Evolutionary conservation across 208 protist genomes (phyloP).

Genomic region (Trypanosoma vivax): DNA sequence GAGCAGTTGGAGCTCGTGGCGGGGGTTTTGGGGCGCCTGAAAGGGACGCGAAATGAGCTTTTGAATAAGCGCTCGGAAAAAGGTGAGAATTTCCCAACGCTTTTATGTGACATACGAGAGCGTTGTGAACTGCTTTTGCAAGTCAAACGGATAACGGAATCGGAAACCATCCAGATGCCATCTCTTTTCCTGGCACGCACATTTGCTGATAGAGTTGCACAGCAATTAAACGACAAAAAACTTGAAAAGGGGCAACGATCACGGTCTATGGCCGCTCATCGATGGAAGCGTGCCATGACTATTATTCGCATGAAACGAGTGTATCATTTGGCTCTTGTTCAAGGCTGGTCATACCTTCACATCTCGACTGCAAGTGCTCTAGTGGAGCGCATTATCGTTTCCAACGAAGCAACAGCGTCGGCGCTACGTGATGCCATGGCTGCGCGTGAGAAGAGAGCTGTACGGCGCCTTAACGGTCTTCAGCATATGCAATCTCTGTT

Average conservation of each 20-base stretch:
- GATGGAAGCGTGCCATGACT: constrained; percentile 10
- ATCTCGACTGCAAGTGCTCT: constrained; percentile 16
- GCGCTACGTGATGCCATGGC: constrained; percentile 19
- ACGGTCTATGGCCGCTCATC: neutral
- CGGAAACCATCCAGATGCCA: neutral
- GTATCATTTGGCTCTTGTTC: constrained; percentile 13
- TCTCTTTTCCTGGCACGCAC: constrained; percentile 14
- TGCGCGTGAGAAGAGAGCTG: constrained; percentile 27
- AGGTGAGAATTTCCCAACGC: constrained; percentile 7
- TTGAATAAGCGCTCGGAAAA: constrained; percentile 15
- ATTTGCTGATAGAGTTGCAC: neutral
- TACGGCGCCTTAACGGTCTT: constrained; percentile 31
- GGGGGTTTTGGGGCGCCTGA: constrained; percentile 10
- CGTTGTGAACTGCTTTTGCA: constrained; percentile 17
- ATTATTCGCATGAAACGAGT: constrained; percentile 15
- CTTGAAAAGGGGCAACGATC: neutral
- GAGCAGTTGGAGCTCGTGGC: constrained; percentile 10
- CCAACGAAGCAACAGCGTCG: constrained; percentile 11
- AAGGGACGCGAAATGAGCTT: constrained; percentile 19
- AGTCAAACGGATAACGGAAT: constrained; percentile 6
- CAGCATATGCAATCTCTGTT: constrained; percentile 26
- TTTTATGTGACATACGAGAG: constrained; percentile 10
- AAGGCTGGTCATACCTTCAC: constrained; percentile 12
- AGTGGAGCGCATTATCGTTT: constrained; percentile 24
- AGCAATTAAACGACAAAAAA: neutral